These are phyloP conservation scores for Parasitella parasitica DNA, from an alignment of 371 early-diverging fungal genomes.

Conservation along the genomic window DNA sequence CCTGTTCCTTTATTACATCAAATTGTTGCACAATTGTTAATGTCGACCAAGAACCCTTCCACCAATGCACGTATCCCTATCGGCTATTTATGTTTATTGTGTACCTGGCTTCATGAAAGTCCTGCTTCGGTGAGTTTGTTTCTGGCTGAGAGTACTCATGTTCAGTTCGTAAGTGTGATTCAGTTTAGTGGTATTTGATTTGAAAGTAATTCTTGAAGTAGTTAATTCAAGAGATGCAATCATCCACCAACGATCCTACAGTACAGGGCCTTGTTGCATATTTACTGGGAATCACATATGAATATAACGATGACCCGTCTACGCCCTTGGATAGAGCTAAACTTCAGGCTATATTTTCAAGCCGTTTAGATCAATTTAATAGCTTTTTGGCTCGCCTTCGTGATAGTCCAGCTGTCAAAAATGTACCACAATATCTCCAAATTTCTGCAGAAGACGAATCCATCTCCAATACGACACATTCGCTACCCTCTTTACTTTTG, in stretches of 20 bases:
- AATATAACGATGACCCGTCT: constrained; percentile 82
- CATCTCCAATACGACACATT: constrained; percentile 43
- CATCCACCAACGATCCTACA: constrained; percentile 77
- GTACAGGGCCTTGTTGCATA: constrained; percentile 91
- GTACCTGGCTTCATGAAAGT: constrained; percentile 83
- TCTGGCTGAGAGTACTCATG: constrained; percentile 84
- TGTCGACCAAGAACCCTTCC: constrained; percentile 53
- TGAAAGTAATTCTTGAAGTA: constrained; percentile 14
- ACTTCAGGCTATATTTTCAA: constrained; percentile 79
- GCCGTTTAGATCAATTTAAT: constrained; percentile 84
- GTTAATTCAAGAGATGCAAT: constrained; percentile 86
- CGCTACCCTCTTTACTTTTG: constrained; percentile 63
- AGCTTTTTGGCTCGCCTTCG: constrained; percentile 81
- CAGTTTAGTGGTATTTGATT: background rate
- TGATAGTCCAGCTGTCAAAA: constrained; percentile 79
- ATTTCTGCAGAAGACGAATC: constrained; percentile 53
- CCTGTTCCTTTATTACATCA: constrained; percentile 61
- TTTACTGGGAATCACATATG: constrained; percentile 81
- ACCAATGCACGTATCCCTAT: constrained; percentile 70
- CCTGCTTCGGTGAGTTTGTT: constrained; percentile 77
- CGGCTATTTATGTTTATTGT: constrained; percentile 70
- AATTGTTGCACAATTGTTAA: constrained; percentile 59
- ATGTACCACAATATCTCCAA: constrained; percentile 62
- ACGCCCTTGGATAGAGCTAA: constrained; percentile 70
- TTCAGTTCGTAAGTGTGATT: constrained; percentile 77